phyloP scores from a whole-genome alignment of 2,329 filamentous ascomycete genomes.

The Colletotrichum camelliae region DNA sequence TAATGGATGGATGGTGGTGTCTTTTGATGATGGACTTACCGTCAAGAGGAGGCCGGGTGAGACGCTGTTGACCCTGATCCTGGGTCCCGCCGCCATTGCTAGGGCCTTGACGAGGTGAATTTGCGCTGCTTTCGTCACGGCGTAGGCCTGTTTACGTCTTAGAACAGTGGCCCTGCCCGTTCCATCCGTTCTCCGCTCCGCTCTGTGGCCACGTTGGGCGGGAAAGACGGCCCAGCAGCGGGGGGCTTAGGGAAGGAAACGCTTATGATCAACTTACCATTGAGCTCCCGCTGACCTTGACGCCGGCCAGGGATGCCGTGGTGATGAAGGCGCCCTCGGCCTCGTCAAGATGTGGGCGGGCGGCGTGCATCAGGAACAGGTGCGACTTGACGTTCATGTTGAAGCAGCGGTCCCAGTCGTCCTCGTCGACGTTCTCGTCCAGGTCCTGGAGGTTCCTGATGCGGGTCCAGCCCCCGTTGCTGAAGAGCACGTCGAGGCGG shows the following conservation, averaged over 20 bases:
- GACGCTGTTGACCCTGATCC: conserved; percentile 64
- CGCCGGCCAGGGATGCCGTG: conserved; percentile 68
- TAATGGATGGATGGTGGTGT: neutral
- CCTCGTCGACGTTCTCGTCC: conserved; percentile 51
- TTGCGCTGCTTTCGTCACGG: conserved; percentile 78
- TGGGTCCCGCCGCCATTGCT: conserved; percentile 57
- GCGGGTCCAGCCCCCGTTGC: conserved; percentile 69
- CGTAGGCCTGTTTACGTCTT: conserved; percentile 61
- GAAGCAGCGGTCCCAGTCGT: conserved; percentile 53
- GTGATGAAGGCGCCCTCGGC: conserved; percentile 64
- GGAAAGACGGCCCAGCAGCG: neutral
- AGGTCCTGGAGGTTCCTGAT: conserved; percentile 50
- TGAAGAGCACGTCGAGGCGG: conserved; percentile 77
- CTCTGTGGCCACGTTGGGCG: neutral
- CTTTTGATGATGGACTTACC: conserved; percentile 32
- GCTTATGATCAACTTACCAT: conserved; percentile 42
- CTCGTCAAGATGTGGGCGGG: conserved; percentile 48
- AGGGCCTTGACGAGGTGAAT: conserved; percentile 62
- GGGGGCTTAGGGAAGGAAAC: neutral
- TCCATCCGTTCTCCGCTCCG: neutral
- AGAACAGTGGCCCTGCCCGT: neutral
- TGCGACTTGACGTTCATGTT: conserved; percentile 57
- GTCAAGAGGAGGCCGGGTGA: conserved; percentile 59
- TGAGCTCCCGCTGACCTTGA: conserved; percentile 67
- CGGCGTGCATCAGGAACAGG: conserved; percentile 51